Evolutionary conservation across 805 yeast species (phyloP).

Genomic region (Ogataea corticis): DNA sequence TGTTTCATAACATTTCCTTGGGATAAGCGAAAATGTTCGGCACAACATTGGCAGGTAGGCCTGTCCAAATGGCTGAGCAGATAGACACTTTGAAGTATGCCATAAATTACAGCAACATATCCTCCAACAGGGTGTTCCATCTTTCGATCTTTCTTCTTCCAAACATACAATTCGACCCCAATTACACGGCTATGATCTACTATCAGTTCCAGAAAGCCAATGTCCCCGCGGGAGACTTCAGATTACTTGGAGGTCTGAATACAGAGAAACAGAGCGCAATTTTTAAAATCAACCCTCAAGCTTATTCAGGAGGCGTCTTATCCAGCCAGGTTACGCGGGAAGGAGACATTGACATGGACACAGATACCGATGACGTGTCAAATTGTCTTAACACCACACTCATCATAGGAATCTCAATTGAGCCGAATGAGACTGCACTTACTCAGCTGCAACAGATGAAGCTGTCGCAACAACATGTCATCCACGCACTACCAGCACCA

Average conservation of each 20-base stretch:
- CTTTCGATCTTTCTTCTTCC: constrained; percentile 86
- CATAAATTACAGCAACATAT: constrained; percentile 60
- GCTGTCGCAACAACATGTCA: constrained; percentile 18
- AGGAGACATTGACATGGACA: constrained; percentile 55
- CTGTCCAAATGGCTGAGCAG: constrained; percentile 55
- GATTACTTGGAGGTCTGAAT: constrained; percentile 63
- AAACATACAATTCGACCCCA: constrained; percentile 67
- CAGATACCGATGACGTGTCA: constrained; percentile 37
- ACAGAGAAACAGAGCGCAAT: constrained; percentile 85
- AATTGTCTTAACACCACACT: constrained; percentile 13
- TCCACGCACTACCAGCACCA: constrained; percentile 38
- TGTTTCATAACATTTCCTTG: too few species aligned
- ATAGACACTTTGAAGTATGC: constrained; percentile 70
- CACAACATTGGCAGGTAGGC: constrained; percentile 34
- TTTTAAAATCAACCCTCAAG: constrained; percentile 62
- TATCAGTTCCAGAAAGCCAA: constrained; percentile 73
- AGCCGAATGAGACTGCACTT: constrained; percentile 69
- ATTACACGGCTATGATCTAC: constrained; percentile 80
- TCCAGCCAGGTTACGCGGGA: constrained; percentile 14
- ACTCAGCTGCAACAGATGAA: constrained; percentile 43
- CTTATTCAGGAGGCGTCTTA: constrained; percentile 31
- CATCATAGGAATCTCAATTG: constrained; percentile 86
- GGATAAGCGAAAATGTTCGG: constrained; percentile 31
- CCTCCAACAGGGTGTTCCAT: constrained; percentile 60
- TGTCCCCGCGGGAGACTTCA: constrained; percentile 47